phyloP scores from a whole-genome alignment of 1,284 basidiomycete species.

The Pisolithus thermaeus region DNA sequence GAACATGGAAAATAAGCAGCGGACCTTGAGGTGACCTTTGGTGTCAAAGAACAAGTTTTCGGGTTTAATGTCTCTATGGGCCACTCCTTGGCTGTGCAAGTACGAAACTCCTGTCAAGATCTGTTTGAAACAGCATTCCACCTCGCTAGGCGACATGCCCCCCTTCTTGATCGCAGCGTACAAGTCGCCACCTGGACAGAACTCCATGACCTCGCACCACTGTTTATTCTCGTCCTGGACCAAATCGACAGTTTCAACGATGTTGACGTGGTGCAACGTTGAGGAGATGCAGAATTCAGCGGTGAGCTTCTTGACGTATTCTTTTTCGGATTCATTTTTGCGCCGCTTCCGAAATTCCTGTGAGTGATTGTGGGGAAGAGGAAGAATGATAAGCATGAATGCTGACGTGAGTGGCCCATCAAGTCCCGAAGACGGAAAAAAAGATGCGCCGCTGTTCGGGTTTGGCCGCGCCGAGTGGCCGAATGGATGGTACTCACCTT shows the following conservation, averaged over 20 bases:
- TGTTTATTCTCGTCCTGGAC: slow-evolving; percentile 94
- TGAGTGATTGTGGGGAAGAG: not conserved
- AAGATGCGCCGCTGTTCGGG: not conserved
- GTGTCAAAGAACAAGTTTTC: slow-evolving; percentile 96
- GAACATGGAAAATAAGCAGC: slow-evolving; percentile 11
- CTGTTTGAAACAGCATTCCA: slow-evolving; percentile 98
- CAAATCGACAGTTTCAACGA: slow-evolving; percentile 98
- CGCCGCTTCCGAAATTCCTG: slow-evolving; percentile 96
- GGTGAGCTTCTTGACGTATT: slow-evolving; percentile 99
- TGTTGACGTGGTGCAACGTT: slow-evolving; percentile 92
- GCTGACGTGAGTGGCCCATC: too few relatives aligned
- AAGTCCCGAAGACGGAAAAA: too few relatives aligned
- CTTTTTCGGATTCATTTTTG: slow-evolving; percentile 98
- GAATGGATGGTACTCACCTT: slow-evolving; percentile 56
- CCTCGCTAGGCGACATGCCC: slow-evolving; percentile 89
- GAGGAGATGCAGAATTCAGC: slow-evolving; percentile 99
- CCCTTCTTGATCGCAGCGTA: slow-evolving; percentile 98
- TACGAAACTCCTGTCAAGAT: slow-evolving; percentile 86
- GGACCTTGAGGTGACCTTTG: slow-evolving; percentile 88
- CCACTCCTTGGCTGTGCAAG: slow-evolving; percentile 93
- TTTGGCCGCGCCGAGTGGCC: not conserved
- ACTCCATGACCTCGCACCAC: slow-evolving; percentile 99
- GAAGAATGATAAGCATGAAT: not conserved
- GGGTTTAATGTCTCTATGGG: slow-evolving; percentile 97
- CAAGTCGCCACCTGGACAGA: slow-evolving; percentile 94